Conservation (phyloP, 2,329 filamentous ascomycete species). For the Alternaria sp. region DNA sequence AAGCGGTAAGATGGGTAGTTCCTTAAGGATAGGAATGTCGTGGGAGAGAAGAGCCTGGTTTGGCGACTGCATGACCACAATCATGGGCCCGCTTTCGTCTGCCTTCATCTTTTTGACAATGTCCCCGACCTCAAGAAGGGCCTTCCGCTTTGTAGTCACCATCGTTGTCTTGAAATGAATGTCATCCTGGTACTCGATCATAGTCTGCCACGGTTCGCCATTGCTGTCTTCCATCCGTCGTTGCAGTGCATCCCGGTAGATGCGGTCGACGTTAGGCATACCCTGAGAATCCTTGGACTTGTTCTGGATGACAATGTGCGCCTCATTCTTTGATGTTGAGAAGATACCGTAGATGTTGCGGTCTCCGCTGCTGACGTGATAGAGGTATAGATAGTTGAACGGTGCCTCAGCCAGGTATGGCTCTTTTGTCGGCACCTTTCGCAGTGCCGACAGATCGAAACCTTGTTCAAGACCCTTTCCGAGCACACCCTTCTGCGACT, state of each 20-base stretch:
- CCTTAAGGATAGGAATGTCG: conserved; percentile 81
- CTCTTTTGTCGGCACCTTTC: conserved; percentile 68
- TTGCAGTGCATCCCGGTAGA: conserved; percentile 79
- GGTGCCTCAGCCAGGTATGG: conserved; percentile 78
- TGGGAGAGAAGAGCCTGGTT: conserved; percentile 81
- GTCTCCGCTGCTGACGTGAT: conserved; percentile 89
- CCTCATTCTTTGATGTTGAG: conserved; percentile 79
- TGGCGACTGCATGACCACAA: conserved; percentile 90
- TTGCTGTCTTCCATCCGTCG: conserved; percentile 70
- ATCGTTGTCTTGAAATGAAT: conserved; percentile 85
- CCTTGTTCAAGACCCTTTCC: conserved; percentile 92
- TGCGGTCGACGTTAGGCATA: conserved; percentile 85
- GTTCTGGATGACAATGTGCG: conserved; percentile 87
- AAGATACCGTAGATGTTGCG: conserved; percentile 93
- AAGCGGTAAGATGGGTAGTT: conserved; percentile 82
- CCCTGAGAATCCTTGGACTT: conserved; percentile 81
- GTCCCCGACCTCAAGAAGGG: conserved; percentile 85
- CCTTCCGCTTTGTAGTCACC: conserved; percentile 87
- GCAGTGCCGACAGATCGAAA: conserved; percentile 82
- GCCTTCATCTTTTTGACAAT: conserved; percentile 87
- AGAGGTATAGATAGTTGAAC: conserved; percentile 87
- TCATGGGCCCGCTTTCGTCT: conserved; percentile 78
- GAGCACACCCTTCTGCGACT: conserved; percentile 85
- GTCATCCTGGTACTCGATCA: conserved; percentile 85
- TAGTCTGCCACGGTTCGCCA: conserved; percentile 76